Conservation (phyloP, 2,329 filamentous ascomycete genomes). For the Fusarium clavum region DNA sequence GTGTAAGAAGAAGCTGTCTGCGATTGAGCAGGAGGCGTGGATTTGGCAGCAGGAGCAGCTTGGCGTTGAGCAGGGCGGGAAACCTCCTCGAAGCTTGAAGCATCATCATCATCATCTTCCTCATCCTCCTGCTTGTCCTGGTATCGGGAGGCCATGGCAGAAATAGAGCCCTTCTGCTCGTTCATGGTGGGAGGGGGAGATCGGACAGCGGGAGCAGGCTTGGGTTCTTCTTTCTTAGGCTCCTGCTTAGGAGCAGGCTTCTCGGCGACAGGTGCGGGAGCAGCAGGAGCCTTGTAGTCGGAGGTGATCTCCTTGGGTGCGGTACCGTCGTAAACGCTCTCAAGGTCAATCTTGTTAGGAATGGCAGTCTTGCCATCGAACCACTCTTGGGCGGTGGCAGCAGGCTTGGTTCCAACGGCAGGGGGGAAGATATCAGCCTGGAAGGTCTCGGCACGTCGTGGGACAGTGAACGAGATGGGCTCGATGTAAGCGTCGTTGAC, state of each 20-base stretch:
- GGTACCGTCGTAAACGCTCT: slow-evolving; percentile 88
- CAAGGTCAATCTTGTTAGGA: slow-evolving; percentile 92
- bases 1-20: slow-evolving; percentile 39
- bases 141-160: slow-evolving; percentile 86
- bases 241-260: slow-evolving; percentile 55
- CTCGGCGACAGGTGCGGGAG: slow-evolving; percentile 55
- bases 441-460: slow-evolving; percentile 91
- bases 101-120: slow-evolving; percentile 73
- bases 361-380: slow-evolving; percentile 84
- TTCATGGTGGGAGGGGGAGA: slow-evolving; percentile 75
- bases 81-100: slow-evolving; percentile 89
- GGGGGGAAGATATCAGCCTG: slow-evolving; percentile 98
- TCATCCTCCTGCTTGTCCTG: slow-evolving; percentile 76
- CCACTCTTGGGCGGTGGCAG: slow-evolving; percentile 85
- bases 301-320: slow-evolving; percentile 81
- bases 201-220: slow-evolving; percentile 58
- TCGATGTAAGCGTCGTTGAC: slow-evolving; percentile 95
- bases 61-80: slow-evolving; percentile 77
- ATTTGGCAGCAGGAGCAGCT: slow-evolving; percentile 56
- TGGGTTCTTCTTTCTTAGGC: slow-evolving; percentile 67
- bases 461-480: slow-evolving; percentile 97
- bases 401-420: slow-evolving; percentile 81
- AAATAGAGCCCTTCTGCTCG: slow-evolving; percentile 89
- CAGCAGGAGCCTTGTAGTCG: slow-evolving; percentile 71
- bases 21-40: slow-evolving; percentile 51